These are phyloP conservation scores for Manihot esculenta DNA, from an alignment of 441 rosid genomes.

Conservation along the genomic window DNA sequence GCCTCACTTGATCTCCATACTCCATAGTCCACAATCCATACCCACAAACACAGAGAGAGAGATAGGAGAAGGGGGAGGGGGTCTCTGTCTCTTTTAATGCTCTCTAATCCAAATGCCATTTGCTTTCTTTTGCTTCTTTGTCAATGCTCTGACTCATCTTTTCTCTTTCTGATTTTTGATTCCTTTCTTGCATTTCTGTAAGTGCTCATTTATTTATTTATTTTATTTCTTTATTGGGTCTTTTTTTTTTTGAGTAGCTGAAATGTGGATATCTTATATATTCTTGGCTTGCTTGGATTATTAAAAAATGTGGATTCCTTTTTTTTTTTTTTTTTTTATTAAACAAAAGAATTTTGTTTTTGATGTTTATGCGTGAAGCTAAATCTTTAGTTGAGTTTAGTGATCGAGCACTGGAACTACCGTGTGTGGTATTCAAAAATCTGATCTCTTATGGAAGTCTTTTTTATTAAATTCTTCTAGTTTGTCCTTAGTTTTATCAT, in stretches of 20 bases:
- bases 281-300: slow-evolving; percentile 6
- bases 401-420: not conserved
- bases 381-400: slow-evolving; percentile 1
- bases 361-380: slow-evolving; percentile 2
- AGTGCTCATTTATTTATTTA: not conserved
- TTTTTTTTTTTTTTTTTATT: slow-evolving; percentile 9
- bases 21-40: not conserved
- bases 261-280: not conserved
- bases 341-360: not conserved
- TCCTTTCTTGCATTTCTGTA: not conserved
- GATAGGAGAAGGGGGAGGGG: no score
- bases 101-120: not conserved
- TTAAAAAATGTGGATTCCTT: not conserved
- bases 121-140: not conserved
- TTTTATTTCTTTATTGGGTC: slow-evolving; percentile 15
- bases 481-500: not conserved
- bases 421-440: not conserved
- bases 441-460: slow-evolving; percentile 11
- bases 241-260: slow-evolving; percentile 14
- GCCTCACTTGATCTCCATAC: slow-evolving; percentile 9
- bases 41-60: no score
- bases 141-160: not conserved
- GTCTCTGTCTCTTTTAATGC: no score
- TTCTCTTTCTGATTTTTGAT: not conserved
- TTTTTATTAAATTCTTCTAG: not conserved